Percentiles rank a stretch among this genome's conserved stretches.
phyloP scores from a whole-genome alignment of 164 flowering plant species.

The Stephania cephalantha region DNA sequence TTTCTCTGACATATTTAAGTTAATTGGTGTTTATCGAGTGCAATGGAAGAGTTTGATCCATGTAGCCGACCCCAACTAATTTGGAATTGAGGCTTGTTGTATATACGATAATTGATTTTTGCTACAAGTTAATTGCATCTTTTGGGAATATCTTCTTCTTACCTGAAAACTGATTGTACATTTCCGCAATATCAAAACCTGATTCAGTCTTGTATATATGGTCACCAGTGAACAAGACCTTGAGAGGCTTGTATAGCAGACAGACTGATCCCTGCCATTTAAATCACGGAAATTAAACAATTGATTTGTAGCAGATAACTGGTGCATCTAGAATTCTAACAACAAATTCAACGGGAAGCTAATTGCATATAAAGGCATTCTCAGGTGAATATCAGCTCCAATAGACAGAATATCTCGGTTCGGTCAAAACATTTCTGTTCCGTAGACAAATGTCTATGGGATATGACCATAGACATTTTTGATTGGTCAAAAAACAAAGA shows the following conservation, averaged over 20 bases:
- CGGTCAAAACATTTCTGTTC: neutral
- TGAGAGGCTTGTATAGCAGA: constrained; percentile 40
- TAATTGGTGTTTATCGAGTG: too few relatives aligned
- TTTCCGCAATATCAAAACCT: constrained; percentile 29
- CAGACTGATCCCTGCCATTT: constrained; percentile 45
- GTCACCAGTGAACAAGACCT: constrained; percentile 47
- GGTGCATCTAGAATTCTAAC: too few relatives aligned
- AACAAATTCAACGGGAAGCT: neutral
- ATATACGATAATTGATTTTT: too few relatives aligned
- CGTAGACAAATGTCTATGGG: neutral
- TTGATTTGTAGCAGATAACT: too few relatives aligned
- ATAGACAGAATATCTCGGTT: neutral
- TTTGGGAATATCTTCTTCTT: neutral
- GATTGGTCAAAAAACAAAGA: neutral
- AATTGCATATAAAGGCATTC: neutral
- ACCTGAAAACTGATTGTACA: constrained; percentile 44
- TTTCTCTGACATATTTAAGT: neutral
- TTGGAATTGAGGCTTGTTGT: too few relatives aligned
- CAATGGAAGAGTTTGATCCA: too few relatives aligned
- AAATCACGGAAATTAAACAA: neutral
- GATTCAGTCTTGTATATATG: constrained; percentile 27
- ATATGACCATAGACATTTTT: neutral
- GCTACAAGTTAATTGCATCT: too few relatives aligned
- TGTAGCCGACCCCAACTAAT: too few relatives aligned
- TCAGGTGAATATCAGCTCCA: neutral